A percentile compares a stretch with the other conserved stretches of the same genome.
Conservation (phyloP, 345 rosid genomes). For the Streptanthus diversifolius region DNA sequence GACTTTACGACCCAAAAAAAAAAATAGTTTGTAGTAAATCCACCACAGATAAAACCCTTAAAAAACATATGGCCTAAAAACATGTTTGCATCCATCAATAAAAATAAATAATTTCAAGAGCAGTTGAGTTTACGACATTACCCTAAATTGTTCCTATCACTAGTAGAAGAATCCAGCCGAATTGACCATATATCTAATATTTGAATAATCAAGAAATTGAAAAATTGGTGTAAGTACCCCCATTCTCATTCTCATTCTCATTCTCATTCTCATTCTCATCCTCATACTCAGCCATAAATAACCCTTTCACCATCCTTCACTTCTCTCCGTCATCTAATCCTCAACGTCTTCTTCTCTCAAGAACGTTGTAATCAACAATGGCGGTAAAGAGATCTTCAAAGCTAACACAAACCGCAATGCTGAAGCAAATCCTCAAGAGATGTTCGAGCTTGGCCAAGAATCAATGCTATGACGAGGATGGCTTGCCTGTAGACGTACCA, state of each 20-base stretch:
- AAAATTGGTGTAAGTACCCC: constrained; percentile 10
- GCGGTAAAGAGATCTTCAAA: constrained; percentile 52
- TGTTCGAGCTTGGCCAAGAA: constrained; percentile 78
- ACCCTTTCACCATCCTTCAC: constrained; percentile 24
- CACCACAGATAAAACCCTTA: too few species aligned
- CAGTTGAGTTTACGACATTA: constrained; percentile 17
- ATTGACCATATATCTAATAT: constrained; percentile 19
- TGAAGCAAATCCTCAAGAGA: constrained; percentile 70
- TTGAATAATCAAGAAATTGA: constrained; percentile 11
- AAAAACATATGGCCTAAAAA: too few species aligned
- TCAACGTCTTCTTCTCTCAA: constrained; percentile 12
- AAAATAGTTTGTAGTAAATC: too few species aligned
- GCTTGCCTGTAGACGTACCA: constrained; percentile 79
- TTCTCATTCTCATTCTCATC: constrained; percentile 21
- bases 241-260: constrained; percentile 22
- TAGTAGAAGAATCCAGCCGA: constrained; percentile 14
- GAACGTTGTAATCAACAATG: constrained; percentile 36
- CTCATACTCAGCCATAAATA: constrained; percentile 40
- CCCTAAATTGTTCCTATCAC: neutral
- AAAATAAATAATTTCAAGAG: neutral
- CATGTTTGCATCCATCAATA: neutral
- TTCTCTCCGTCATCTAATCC: constrained; percentile 26
- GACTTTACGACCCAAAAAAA: too few species aligned
- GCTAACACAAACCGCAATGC: constrained; percentile 53
- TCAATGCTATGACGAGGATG: constrained; percentile 43